Percentiles rank a stretch among this genome's conserved stretches.
Evolutionary conservation across 805 yeast genomes (phyloP).

Genomic region (Brettanomyces custersianus): DNA sequence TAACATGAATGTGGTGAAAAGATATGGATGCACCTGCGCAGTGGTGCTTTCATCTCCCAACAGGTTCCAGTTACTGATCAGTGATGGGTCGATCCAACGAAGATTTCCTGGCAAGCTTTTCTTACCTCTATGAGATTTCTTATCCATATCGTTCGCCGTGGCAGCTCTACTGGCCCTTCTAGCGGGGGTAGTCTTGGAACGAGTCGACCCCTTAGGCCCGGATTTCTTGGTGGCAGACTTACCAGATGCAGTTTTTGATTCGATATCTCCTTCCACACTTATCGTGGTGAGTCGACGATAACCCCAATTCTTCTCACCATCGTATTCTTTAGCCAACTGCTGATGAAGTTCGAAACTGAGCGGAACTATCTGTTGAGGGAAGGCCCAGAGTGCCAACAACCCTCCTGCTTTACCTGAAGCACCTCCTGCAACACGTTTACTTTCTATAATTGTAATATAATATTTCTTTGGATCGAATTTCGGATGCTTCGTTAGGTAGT

Average conservation of each 20-base stretch:
- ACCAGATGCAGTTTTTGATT: slow-evolving; percentile 10
- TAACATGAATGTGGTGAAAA: slow-evolving; percentile 78
- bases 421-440: slow-evolving; percentile 92
- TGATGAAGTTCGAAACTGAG: slow-evolving; percentile 80
- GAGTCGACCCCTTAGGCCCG: slow-evolving; percentile 10
- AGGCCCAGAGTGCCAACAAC: slow-evolving; percentile 88
- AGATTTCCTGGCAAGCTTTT: slow-evolving; percentile 48
- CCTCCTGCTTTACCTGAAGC: slow-evolving; percentile 99
- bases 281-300: slow-evolving; percentile 83
- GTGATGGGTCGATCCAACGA: slow-evolving; percentile 63
- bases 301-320: slow-evolving; percentile 90
- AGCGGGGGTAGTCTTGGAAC: too few relatives aligned
- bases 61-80: slow-evolving; percentile 65
- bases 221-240: slow-evolving; percentile 1
- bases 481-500: slow-evolving; percentile 77
- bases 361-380: slow-evolving; percentile 90
- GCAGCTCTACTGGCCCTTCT: not conserved
- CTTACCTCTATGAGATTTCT: slow-evolving; percentile 5
- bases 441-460: slow-evolving; percentile 79
- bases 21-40: slow-evolving; percentile 95
- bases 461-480: slow-evolving; percentile 61
- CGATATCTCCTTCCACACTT: slow-evolving; percentile 75
- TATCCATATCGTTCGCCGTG: not conserved
- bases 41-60: slow-evolving; percentile 83
- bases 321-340: slow-evolving; percentile 65